phyloP scores from a whole-genome alignment of 2,329 filamentous ascomycete species.

The Aspergillus pseudoviridinutans region DNA sequence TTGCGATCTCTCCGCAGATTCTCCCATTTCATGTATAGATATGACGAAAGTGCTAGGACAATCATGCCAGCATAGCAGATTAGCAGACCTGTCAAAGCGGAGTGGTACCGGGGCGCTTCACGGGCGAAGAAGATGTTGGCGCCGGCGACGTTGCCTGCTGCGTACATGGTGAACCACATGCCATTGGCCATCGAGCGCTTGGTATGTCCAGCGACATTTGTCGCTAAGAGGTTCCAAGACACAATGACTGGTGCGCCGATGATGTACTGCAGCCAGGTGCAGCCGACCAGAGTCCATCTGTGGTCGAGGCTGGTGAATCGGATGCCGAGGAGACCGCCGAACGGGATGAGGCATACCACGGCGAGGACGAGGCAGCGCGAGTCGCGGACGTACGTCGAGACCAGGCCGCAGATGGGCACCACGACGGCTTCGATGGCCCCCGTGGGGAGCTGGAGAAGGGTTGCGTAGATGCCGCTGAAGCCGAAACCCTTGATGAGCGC shows the following conservation, averaged over 20 bases:
- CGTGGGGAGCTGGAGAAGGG: slow-evolving; percentile 32
- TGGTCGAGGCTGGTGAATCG: slow-evolving; percentile 45
- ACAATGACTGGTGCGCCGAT: slow-evolving; percentile 50
- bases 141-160: slow-evolving; percentile 47
- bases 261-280: slow-evolving; percentile 51
- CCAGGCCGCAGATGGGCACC: slow-evolving; percentile 36
- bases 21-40: slow-evolving; percentile 22
- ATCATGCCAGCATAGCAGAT: slow-evolving; percentile 44
- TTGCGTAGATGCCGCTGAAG: slow-evolving; percentile 26
- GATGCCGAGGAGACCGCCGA: slow-evolving; percentile 50
- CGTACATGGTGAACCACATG: slow-evolving; percentile 48
- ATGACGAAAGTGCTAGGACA: slow-evolving; percentile 25
- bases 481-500: slow-evolving; percentile 45
- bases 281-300: slow-evolving; percentile 49
- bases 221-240: slow-evolving; percentile 49
- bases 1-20: slow-evolving; percentile 19
- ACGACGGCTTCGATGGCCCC: slow-evolving; percentile 31
- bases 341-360: slow-evolving; percentile 26
- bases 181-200: slow-evolving; percentile 50
- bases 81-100: slow-evolving; percentile 42
- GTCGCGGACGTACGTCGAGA: slow-evolving; percentile 44
- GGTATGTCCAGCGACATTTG: slow-evolving; percentile 49
- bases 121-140: slow-evolving; percentile 46
- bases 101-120: slow-evolving; percentile 44
- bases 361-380: slow-evolving; percentile 31